A percentile compares a stretch with the other conserved stretches of the same genome.
Evolutionary conservation across 345 rosid genomes (phyloP).

Genomic region (Excoecaria agallocha): DNA sequence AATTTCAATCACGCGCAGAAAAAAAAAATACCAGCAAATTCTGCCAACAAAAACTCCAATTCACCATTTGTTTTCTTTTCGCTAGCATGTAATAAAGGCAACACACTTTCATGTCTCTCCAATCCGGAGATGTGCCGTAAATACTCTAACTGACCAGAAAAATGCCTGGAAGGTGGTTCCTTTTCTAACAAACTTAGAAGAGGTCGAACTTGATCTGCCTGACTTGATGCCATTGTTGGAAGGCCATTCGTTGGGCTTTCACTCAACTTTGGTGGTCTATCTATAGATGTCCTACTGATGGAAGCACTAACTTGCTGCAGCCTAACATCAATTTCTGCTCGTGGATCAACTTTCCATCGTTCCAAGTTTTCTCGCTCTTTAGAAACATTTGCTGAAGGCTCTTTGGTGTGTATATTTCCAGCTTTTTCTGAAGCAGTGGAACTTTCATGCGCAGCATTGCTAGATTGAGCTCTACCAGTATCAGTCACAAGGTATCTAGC

Average conservation of each 20-base stretch:
- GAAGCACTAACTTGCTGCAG: conserved; percentile 50
- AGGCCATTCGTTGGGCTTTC: conserved; percentile 66
- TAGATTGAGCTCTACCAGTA: conserved; percentile 59
- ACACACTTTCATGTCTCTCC: conserved; percentile 88
- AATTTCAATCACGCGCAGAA: neutral
- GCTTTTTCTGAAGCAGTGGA: conserved; percentile 38
- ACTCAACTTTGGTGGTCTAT: conserved; percentile 63
- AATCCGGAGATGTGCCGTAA: conserved; percentile 75
- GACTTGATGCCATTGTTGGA: conserved; percentile 39
- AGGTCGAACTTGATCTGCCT: conserved; percentile 88
- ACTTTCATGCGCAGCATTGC: conserved; percentile 53
- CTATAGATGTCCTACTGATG: conserved; percentile 59
- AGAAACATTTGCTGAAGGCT: conserved; percentile 25
- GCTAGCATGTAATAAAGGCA: conserved; percentile 80
- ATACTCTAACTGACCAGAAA: conserved; percentile 89
- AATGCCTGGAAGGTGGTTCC: conserved; percentile 86
- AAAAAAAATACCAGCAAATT: conserved; percentile 71
- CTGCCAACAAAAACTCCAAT: conserved; percentile 90
- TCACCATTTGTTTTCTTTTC: conserved; percentile 92
- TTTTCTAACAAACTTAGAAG: conserved; percentile 96
- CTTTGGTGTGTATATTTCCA: conserved; percentile 30
- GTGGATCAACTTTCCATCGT: conserved; percentile 43
- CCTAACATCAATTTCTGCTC: conserved; percentile 55
- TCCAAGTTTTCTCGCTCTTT: conserved; percentile 46
- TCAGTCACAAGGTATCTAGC: conserved; percentile 39